Base-by-base conservation (phyloP, 2,329 filamentous ascomycete genomes). In the Colletotrichum shisoi region DNA sequence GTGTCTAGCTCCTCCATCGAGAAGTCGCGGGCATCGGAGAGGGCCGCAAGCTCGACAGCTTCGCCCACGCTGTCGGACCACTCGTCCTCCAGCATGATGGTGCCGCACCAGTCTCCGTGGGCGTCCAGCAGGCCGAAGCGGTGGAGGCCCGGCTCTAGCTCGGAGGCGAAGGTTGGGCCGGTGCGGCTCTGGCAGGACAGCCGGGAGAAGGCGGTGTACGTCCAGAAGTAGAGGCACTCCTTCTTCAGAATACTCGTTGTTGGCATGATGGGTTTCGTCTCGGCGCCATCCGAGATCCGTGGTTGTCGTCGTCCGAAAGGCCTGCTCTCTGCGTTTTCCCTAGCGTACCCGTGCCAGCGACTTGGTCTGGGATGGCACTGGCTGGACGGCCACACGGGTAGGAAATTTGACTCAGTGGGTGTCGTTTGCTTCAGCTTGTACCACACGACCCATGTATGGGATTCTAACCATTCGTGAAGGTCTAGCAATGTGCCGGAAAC, bases 1-100 rank as follows among this genome's bases (percentile, higher is more conserved):
- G 27, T 37, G 12, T 52, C 48, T 27, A 52, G 48, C 48, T 52
- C 27, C 49, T 52, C 49, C 31, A 52, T 52, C 17, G 49, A 52
- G 7, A 37, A 52, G 49, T 52, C 49, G 11, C 49, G 31, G n/a
- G 49, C 27, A 17, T 52, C 49, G 24, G 49, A 39, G 27, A 52
- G 39, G 15, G 49, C 48, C 15, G 27, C 48, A 27, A 37, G 21
- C 9, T 52, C 48, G 27, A 52, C 48, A 12, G 19, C 21, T 15
- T 17, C 48, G 27, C 48, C 48, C 17, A 52, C 48, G 48, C 48
- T 24, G 17, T 15, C 48, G 48, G 34, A 52, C 48, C 27, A 52
- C 27, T 24, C n/a, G 15, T 52, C 27, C 31, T 52, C 27, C 11
- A 34, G 48, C 27, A 37, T 6, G 15, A 52, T 12, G 4, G 48